Evolutionary conservation across 2,329 filamentous ascomycete genomes (phyloP).

Genomic region (Cercospora sesami): DNA sequence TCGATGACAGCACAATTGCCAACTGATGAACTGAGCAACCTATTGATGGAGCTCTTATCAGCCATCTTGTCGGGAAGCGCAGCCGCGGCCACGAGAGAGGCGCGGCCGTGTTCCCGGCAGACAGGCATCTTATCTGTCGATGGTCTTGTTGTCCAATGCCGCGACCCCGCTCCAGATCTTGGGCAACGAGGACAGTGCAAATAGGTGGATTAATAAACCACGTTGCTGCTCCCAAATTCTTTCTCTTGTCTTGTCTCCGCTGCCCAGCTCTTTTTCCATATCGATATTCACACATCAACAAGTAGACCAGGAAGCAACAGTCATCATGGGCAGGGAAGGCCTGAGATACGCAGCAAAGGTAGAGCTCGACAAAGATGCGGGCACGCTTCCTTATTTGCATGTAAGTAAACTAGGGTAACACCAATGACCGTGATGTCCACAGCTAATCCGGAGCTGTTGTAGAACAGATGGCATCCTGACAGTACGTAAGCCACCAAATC

Average conservation of each 20-base stretch:
- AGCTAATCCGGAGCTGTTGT: constrained; percentile 13
- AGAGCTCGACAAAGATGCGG: constrained; percentile 68
- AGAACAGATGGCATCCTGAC: constrained; percentile 94
- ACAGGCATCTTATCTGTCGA: constrained; percentile 10
- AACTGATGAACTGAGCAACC: background rate
- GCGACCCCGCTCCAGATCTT: constrained; percentile 1
- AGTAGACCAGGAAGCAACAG: background rate
- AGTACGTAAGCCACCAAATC: constrained; percentile 54
- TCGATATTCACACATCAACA: background rate
- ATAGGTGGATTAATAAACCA: background rate
- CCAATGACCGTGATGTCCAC: constrained; percentile 19
- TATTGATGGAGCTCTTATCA: constrained; percentile 22
- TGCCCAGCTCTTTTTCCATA: background rate
- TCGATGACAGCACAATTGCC: constrained; percentile 12
- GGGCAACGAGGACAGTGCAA: constrained; percentile 1
- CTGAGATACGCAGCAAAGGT: constrained; percentile 74
- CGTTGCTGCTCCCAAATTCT: background rate
- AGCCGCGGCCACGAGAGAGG: constrained; percentile 8
- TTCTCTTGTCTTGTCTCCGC: background rate
- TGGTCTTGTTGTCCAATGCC: background rate
- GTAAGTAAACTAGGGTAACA: constrained; percentile 22
- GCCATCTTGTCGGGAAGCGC: constrained; percentile 17
- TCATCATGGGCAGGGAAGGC: constrained; percentile 51
- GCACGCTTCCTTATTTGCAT: constrained; percentile 58
- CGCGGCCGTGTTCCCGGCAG: constrained; percentile 3